Conservation (phyloP, 495 filamentous ascomycete genomes). For the Penicillium mononematosum region DNA sequence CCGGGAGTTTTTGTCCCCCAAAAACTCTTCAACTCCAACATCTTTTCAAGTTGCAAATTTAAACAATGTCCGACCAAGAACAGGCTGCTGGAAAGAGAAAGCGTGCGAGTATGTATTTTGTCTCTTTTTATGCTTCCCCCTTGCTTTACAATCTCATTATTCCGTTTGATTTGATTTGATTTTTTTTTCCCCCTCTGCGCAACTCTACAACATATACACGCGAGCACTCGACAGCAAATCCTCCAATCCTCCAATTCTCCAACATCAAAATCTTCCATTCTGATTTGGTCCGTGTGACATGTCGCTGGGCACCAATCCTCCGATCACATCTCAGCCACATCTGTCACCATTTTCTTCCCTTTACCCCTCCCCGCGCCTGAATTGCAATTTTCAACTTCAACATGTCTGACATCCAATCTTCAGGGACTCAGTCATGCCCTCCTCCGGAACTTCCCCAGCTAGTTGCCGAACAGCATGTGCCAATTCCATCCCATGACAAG, state of each 20-base stretch:
- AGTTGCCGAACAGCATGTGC: constrained; percentile 85
- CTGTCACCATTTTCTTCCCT: neutral
- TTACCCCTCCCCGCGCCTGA: constrained; percentile 2
- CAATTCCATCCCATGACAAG: constrained; percentile 83
- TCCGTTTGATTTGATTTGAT: no score
- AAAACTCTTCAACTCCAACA: constrained; percentile 25
- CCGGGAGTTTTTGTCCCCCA: constrained; percentile 9
- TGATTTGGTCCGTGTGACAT: constrained; percentile 1
- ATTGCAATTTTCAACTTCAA: constrained; percentile 8
- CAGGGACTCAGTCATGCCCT: constrained; percentile 89
- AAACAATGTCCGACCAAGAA: constrained; percentile 36
- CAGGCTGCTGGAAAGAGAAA: constrained; percentile 51
- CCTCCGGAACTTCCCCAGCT: constrained; percentile 87
- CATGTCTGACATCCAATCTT: constrained; percentile 27
- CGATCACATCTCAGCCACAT: neutral
- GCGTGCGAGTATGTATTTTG: constrained; percentile 42
- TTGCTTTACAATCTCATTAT: neutral
- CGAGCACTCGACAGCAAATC: neutral
- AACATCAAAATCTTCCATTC: neutral
- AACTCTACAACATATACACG: neutral
- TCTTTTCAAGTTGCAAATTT: neutral
- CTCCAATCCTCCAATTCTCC: no score
- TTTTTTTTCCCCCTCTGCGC: neutral
- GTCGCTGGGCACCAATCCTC: constrained; percentile 9
- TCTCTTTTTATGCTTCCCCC: neutral